Conservation (phyloP, 2,329 filamentous ascomycete species). For the Sarocladium brachiariae region DNA sequence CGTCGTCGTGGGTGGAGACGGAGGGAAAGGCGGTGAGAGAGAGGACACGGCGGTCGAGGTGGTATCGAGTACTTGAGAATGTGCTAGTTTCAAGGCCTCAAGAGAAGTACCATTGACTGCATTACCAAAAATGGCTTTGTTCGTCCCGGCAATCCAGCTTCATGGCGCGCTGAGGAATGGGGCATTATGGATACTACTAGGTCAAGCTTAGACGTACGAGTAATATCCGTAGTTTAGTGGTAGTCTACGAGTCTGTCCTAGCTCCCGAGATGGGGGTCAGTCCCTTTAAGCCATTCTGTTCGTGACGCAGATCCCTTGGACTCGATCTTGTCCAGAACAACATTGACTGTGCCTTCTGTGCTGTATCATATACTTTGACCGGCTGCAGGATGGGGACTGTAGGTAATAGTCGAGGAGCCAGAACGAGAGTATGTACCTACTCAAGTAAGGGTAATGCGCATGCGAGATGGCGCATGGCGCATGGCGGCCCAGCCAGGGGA, state of each 20-base stretch:
- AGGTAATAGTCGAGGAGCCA: no score
- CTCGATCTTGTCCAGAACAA: no score
- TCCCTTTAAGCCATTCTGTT: no score
- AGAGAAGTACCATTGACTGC: background rate
- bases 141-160: conserved; percentile 1
- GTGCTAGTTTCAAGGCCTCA: background rate
- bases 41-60: background rate
- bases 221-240: no score
- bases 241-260: no score
- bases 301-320: no score
- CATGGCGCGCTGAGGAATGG: background rate
- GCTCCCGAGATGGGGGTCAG: conserved; percentile 1
- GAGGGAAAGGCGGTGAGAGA: conserved; percentile 4
- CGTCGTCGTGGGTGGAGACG: conserved; percentile 4
- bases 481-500: no score
- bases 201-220: no score
- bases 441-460: background rate
- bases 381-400: background rate
- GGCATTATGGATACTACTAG: background rate
- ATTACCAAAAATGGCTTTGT: background rate
- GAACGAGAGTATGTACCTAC: no score
- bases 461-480: conserved; percentile 9
- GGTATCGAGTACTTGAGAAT: background rate
- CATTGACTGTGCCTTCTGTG: no score
- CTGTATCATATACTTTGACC: no score